Evolutionary conservation across 176 grass and related monocot species (phyloP).

Genomic region (Juncus effusus): DNA sequence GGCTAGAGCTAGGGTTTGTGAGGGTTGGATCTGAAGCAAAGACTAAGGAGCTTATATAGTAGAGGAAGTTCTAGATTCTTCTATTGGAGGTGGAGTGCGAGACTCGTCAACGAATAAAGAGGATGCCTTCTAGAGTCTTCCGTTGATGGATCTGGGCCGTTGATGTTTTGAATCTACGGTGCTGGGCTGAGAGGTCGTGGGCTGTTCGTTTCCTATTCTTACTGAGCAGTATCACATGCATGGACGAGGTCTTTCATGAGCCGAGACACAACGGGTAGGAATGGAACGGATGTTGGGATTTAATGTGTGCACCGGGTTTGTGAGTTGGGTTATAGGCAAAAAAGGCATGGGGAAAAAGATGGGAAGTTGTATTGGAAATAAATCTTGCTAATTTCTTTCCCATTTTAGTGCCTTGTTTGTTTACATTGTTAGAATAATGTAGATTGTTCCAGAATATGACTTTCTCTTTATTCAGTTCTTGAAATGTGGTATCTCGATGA

Average conservation of each 20-base stretch:
- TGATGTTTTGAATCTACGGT: neutral
- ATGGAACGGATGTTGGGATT: neutral
- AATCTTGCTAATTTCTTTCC: neutral
- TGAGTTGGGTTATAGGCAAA: neutral
- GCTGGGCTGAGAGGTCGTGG: neutral
- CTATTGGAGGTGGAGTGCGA: conserved; percentile 22
- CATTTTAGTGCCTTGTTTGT: neutral
- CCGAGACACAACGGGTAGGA: neutral
- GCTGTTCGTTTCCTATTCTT: neutral
- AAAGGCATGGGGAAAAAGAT: neutral
- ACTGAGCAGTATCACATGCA: neutral
- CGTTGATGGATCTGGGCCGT: conserved; percentile 6
- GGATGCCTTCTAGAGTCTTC: conserved; percentile 29
- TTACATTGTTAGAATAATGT: neutral
- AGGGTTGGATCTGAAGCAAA: neutral
- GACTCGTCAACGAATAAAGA: conserved; percentile 12
- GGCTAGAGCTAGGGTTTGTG: conserved; percentile 35
- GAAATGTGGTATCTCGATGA: no score
- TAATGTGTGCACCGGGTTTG: neutral
- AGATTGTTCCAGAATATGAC: conserved; percentile 12
- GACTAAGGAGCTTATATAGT: conserved; percentile 17
- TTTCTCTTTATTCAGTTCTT: no score
- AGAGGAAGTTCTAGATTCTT: conserved; percentile 57
- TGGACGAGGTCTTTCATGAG: neutral
- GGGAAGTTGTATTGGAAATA: conserved; percentile 14